Evolutionary conservation across 371 early-diverging fungal species (phyloP).

Genomic region (Lichtheimia corymbifera): DNA sequence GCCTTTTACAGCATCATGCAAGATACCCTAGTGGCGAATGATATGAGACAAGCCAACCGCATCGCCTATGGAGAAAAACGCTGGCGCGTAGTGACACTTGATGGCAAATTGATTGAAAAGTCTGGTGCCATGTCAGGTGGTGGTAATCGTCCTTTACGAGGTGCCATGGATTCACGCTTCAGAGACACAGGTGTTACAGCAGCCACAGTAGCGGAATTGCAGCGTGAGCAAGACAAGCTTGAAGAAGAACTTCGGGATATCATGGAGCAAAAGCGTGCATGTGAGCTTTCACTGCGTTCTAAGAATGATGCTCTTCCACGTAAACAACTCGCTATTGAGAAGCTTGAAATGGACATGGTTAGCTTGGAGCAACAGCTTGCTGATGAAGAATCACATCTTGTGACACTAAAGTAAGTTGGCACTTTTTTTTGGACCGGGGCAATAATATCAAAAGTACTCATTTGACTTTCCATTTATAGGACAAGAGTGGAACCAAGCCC

Average conservation of each 20-base stretch:
- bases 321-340: conserved; percentile 67
- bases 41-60: conserved; percentile 89
- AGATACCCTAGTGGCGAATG: conserved; percentile 92
- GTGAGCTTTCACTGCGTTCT: conserved; percentile 55
- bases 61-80: conserved; percentile 87
- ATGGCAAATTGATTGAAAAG: conserved; percentile 95
- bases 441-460: too few species aligned
- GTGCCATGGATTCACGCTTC: conserved; percentile 87
- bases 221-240: conserved; percentile 57
- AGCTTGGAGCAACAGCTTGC: conserved; percentile 63
- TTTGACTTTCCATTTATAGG: conserved; percentile 18
- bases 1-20: conserved; percentile 93
- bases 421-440: too few species aligned
- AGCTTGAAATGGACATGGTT: conserved; percentile 75
- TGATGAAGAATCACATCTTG: conserved; percentile 61
- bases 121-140: conserved; percentile 99
- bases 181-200: conserved; percentile 60
- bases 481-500: conserved; percentile 45
- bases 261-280: conserved; percentile 48
- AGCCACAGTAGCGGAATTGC: conserved; percentile 56
- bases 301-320: conserved; percentile 62
- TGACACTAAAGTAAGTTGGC: conserved; percentile 50
- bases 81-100: conserved; percentile 95
- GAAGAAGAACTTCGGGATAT: conserved; percentile 59
- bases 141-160: conserved; percentile 70